Conservation (phyloP, 2,329 filamentous ascomycete species). For the Xylariaceae sp. region DNA sequence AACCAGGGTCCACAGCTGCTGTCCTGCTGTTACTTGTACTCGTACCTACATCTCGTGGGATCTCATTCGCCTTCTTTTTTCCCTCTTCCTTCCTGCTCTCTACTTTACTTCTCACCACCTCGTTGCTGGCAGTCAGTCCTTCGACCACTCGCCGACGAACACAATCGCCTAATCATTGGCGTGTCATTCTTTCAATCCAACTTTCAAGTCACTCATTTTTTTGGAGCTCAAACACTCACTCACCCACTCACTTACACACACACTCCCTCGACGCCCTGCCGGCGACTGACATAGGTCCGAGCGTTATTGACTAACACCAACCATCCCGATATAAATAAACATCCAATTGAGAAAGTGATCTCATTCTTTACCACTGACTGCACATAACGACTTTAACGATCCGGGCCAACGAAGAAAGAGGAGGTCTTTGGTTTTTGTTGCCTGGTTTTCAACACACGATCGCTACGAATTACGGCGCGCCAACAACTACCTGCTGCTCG, state of each 20-base stretch:
- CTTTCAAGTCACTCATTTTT: constrained; percentile 40
- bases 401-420: constrained; percentile 9
- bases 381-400: constrained; percentile 15
- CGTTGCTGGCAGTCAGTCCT: constrained; percentile 25
- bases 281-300: constrained; percentile 18
- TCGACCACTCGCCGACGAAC: constrained; percentile 35
- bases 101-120: constrained; percentile 20
- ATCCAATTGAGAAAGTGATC: background rate
- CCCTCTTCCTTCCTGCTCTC: constrained; percentile 28
- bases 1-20: background rate
- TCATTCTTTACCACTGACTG: constrained; percentile 1
- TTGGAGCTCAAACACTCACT: constrained; percentile 5
- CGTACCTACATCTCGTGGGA: constrained; percentile 11
- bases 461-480: background rate
- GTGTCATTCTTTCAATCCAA: constrained; percentile 49
- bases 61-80: constrained; percentile 24
- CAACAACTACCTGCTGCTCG: background rate
- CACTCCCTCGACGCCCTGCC: constrained; percentile 25
- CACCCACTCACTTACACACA: background rate
- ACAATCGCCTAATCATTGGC: constrained; percentile 46
- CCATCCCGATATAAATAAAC: constrained; percentile 1
- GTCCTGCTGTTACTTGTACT: background rate
- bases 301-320: background rate
- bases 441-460: background rate
- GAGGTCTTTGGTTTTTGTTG: constrained; percentile 5